Base-by-base conservation (phyloP, 306 rosid species). In the Aeschynomene evenia region DNA sequence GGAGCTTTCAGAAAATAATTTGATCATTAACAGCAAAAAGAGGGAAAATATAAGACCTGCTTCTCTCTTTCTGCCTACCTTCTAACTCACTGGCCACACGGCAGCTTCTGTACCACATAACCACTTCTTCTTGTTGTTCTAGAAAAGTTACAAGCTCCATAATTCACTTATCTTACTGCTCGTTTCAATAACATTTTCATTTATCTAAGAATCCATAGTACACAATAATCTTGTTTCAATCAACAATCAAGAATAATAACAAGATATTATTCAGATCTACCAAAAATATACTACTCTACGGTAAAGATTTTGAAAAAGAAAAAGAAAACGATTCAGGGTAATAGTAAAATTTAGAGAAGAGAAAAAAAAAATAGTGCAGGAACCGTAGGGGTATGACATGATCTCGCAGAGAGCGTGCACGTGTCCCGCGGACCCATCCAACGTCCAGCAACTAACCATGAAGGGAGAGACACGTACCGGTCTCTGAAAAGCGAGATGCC, bases 401-500 rank as follows among this genome's bases (percentile, higher is more conserved):
- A 54, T 24, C 61, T 54, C 61, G 6, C 11, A 0, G 2, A 5
- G 18, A 52, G 23, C 16, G 16, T 14, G 61, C 37, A 26, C 61
- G 61, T 24, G 61, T 54, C 61, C 61, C 61, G 5, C 5, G 12
- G 31, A 54, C 20, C 40, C 22, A 43, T 40, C 54, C 2, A 46
- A 18, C 12, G 71, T 12, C 37, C 57, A 15, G 6, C 16, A 23
- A 4, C 20, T 7, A 46, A 39, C 18, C 16, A 42, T 45, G 0
- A 18, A 53, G 1, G 29, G 15, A 61, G 49, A 15, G 62, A 71
- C 72, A 77, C 77, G 77, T 77, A 54, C 48, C 76, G 65, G 72
- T 79, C 24, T 31, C 49, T 16, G 13, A 40, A 79, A 73, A 73
- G 79, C n/a, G 10, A 9, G 23, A 11, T 22, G 75, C 74, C 66